Evolutionary conservation across 768 basidiomycete genomes (phyloP), one percentile per base, ranked within the genome.

Genomic region (Suillus luteus): DNA sequence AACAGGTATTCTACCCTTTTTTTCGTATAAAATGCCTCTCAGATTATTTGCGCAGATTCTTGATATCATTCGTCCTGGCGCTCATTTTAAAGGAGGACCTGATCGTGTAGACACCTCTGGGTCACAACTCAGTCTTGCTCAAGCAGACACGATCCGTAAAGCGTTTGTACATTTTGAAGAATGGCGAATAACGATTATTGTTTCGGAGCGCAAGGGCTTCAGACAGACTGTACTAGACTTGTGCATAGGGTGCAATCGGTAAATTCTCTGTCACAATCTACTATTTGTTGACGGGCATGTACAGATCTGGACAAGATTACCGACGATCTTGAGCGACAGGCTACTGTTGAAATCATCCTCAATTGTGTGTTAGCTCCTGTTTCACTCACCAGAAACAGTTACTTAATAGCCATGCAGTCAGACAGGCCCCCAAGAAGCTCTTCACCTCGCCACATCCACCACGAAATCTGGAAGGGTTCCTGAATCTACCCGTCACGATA

Each of bases 311-410:
- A 97, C 72, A 75, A 83, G 4, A 96, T 98, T 62, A 84, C 85
- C 6, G 91, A 97, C 71, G 89, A 93, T 54, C 79, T 93, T 9
- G 93, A 98, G 77, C 85, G 91, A 43, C 93, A 95, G 70, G 95
- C 96, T 0, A 94, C 93, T 8, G 91, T 96, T 22, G 94, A 95
- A 2, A 96, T 96, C 62, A 96, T 97, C 57, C 95, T 96, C 74
- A 96, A 96, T 66, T 98, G 93, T 92, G 68, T 43, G 84, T 71
- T n/a, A 15, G 27, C 12, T 41, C 51, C 24, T 62, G 48, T 33
- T 38, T 15, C 19, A 55, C 14, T 31, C 38, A 12, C 38, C 61
- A 70, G 2, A 67, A 55, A 11, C 14, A 41, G 4, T 43, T 2
- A 7, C 27, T 54, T 41, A 46, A 51, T 59, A 14, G 33, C 35